phyloP scores from a whole-genome alignment of 2,329 filamentous ascomycete species.

The Botrytis paeoniae region DNA sequence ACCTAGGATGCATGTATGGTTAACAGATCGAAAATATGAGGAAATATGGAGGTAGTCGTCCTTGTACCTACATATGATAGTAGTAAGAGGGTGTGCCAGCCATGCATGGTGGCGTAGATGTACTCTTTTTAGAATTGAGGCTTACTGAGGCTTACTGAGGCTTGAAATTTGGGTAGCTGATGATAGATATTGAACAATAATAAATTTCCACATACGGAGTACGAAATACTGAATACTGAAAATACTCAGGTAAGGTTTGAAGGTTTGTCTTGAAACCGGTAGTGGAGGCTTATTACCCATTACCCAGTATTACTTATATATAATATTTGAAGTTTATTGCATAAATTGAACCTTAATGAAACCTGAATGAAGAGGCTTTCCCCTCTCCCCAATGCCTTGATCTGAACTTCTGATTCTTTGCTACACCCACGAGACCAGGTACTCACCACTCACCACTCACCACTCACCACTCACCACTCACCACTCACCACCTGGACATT shows the following conservation, averaged over 20 bases:
- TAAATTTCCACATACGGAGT: neutral
- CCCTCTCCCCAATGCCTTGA: conserved; percentile 1
- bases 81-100: neutral
- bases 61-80: neutral
- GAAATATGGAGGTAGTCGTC: neutral
- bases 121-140: conserved; percentile 9
- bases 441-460: too few relatives aligned
- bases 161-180: neutral
- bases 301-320: neutral
- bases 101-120: conserved; percentile 11
- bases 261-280: neutral
- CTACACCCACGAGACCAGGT: neutral
- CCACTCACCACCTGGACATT: neutral
- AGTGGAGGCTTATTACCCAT: conserved; percentile 4
- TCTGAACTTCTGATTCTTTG: neutral
- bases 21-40: neutral
- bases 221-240: too few relatives aligned
- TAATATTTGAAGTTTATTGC: neutral
- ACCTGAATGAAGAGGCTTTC: neutral
- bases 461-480: too few relatives aligned
- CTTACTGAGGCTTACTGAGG: conserved; percentile 1
- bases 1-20: neutral
- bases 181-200: neutral
- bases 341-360: conserved; percentile 1
- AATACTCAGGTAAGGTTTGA: neutral